Base-by-base conservation (phyloP, 2,329 filamentous ascomycete species). In the Venturia aucupariae region DNA sequence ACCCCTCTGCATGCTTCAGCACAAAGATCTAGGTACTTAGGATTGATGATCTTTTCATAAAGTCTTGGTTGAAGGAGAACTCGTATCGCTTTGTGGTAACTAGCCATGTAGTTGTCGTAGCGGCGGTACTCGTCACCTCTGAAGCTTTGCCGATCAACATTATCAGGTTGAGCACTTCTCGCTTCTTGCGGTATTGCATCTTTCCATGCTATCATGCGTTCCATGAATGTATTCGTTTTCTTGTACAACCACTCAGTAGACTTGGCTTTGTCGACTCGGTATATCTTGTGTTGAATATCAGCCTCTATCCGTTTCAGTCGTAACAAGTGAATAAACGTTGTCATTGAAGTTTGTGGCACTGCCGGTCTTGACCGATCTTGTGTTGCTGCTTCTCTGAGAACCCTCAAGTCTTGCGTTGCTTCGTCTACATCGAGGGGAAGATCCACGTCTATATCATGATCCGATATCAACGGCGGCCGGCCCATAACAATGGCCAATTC, bases 101-200 rank as follows among this genome's bases (percentile, higher is more conserved):
- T 15, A 13, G 30, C 55, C 55, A 60, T 60, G 27, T 59, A 59
- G 24, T 35, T 35, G 15, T 59, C 55, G 27, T 59, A 59, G 11
- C 30, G 30, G 17, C 55, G 55, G 22, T 59, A 59, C 19, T 59
- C 55, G 27, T 59, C 35, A 10, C 55, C 55, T 59, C 30, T 39
- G 30, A 59, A 35, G 30, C 19, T 39, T 10, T 24, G 30, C 11
- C 44, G 44, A 27, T 48, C 44, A 22, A 11, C 6, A 48, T 7
- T 24, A 11, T 48, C 44, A 3, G 24, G 44, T 27, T 48, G 44
- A 15, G 44, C 44, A 24, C 44, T 48, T 27, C 10, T 24, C 22
- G 55, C 35, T 35, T 61, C 60, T n/a, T 13, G 24, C 17, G 60
- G 60, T 39, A 61, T 61, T 13, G 60, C 30, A 24, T 61, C 39